These are phyloP conservation scores for Blastomyces parvus DNA, from an alignment of 2,329 filamentous ascomycete genomes.

Conservation along the genomic window DNA sequence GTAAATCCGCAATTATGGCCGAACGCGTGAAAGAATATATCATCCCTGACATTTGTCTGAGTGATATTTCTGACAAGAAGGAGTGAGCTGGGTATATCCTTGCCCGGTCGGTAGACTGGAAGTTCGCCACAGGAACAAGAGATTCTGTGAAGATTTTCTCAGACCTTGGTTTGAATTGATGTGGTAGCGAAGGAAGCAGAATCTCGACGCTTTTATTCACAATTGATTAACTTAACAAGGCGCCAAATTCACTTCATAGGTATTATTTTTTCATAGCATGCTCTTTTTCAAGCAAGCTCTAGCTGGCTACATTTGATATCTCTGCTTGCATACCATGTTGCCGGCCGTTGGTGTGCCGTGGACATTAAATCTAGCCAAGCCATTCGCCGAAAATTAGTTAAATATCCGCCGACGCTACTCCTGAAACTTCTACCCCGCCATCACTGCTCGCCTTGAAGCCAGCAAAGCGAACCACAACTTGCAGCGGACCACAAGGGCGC, in stretches of 20 bases:
- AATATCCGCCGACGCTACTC: background rate
- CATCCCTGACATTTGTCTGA: too few relatives aligned
- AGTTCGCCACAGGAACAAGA: background rate
- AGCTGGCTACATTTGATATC: background rate
- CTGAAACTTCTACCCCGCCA: constrained; percentile 1
- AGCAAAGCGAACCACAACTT: background rate
- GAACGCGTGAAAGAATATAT: constrained; percentile 16
- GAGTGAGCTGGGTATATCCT: background rate
- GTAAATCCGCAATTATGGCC: constrained; percentile 31
- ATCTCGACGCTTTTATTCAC: background rate
- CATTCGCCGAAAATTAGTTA: background rate
- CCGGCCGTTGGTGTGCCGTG: background rate
- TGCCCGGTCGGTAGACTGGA: background rate
- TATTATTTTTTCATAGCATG: background rate
- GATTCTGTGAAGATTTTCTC: background rate
- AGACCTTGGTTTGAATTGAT: background rate
- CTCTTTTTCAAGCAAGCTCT: background rate
- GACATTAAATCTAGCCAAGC: background rate
- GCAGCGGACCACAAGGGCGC: too few relatives aligned
- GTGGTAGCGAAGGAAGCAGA: background rate
- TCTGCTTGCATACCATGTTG: background rate
- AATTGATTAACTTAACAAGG: background rate
- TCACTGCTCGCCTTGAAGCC: background rate
- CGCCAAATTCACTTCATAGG: background rate
- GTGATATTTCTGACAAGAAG: too few relatives aligned